phyloP scores from a whole-genome alignment of 768 basidiomycete genomes.

The Suillus placidus region DNA sequence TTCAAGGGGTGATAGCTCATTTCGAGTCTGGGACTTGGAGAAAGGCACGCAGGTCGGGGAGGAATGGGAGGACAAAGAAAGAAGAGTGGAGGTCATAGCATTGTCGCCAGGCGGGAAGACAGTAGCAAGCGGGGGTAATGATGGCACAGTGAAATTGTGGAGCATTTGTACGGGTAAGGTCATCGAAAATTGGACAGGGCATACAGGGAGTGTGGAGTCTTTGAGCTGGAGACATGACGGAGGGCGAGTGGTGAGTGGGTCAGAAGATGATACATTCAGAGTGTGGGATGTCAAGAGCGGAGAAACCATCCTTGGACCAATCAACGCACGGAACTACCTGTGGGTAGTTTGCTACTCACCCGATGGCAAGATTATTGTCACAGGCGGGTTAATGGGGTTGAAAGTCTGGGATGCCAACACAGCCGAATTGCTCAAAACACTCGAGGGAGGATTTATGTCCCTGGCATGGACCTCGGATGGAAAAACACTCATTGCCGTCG shows the following conservation, averaged over 20 bases:
- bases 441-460: background rate
- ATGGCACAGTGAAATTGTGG: background rate
- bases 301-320: background rate
- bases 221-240: background rate
- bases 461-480: background rate
- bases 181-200: background rate
- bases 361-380: background rate
- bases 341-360: background rate
- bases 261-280: background rate
- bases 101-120: background rate
- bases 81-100: background rate
- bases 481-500: background rate
- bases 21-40: background rate
- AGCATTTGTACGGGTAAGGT: background rate
- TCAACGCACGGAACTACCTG: background rate
- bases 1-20: background rate
- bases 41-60: background rate
- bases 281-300: background rate
- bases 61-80: background rate
- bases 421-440: background rate
- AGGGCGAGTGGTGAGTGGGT: background rate
- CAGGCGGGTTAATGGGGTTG: background rate
- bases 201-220: background rate
- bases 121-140: background rate
- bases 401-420: background rate